Percentiles rank a stretch among this genome's conserved stretches.
phyloP scores from a whole-genome alignment of 768 basidiomycete genomes.

The Mycena belliarum region DNA sequence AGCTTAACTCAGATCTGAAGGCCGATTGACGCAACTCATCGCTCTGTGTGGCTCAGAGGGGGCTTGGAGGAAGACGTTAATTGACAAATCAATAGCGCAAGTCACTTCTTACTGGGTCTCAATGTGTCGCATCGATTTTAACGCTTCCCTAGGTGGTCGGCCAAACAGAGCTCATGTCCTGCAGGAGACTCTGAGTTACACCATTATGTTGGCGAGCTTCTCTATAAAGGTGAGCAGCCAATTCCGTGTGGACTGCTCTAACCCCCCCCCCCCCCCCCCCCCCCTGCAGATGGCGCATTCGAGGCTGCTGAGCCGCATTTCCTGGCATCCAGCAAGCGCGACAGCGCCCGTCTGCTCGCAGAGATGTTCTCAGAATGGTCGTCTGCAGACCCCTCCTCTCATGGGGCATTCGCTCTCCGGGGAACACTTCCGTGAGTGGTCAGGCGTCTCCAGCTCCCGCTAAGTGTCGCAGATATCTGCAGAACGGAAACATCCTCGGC shows the following conservation, averaged over 20 bases:
- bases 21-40: conserved; percentile 87
- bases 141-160: conserved; percentile 70
- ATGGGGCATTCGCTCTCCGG: conserved; percentile 80
- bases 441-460: not conserved
- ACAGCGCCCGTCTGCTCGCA: conserved; percentile 84
- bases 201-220: conserved; percentile 86
- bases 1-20: conserved; percentile 41
- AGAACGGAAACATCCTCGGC: conserved; percentile 88
- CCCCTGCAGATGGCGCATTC: conserved; percentile 67
- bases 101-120: conserved; percentile 25
- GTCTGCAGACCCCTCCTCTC: conserved; percentile 39
- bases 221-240: conserved; percentile 68
- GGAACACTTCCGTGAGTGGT: conserved; percentile 81
- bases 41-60: conserved; percentile 80
- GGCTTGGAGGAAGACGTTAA: conserved; percentile 87
- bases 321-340: conserved; percentile 82
- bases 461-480: conserved; percentile 57
- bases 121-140: conserved; percentile 6
- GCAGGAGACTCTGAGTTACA: conserved; percentile 88
- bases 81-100: conserved; percentile 82
- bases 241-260: not conserved
- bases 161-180: conserved; percentile 74
- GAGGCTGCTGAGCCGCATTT: conserved; percentile 80
- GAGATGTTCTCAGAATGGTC: conserved; percentile 87
- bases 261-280: too few relatives aligned